These are phyloP conservation scores for Chlamydomonas sp. DNA, from an alignment of 139 green algal genomes.

Conservation along the genomic window DNA sequence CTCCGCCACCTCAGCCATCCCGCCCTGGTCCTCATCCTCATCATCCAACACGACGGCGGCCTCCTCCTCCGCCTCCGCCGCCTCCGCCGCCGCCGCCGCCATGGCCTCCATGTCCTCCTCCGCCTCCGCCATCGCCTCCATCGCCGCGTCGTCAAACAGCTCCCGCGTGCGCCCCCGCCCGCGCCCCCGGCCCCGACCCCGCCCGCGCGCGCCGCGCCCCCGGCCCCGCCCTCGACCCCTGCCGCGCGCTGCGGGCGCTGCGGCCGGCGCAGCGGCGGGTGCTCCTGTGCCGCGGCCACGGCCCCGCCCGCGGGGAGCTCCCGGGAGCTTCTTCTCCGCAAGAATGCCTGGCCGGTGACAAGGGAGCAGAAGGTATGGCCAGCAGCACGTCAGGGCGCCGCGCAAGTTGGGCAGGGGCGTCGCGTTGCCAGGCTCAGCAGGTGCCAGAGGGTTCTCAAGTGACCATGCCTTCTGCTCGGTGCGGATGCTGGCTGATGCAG, in stretches of 20 bases:
- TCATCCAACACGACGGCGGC: background rate
- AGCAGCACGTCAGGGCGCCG: too few relatives aligned
- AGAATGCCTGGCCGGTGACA: background rate
- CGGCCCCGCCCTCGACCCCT: background rate
- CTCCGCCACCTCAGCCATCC: background rate
- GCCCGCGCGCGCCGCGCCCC: too few relatives aligned
- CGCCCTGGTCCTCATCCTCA: background rate
- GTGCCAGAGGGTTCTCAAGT: background rate
- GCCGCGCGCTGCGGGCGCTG: background rate
- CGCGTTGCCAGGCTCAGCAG: background rate
- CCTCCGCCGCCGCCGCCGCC: constrained; percentile 3
- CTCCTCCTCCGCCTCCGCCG: constrained; percentile 16
- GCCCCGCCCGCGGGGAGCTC: background rate
- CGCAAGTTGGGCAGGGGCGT: background rate
- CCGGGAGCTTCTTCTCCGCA: constrained; percentile 14
- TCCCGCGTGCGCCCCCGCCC: background rate
- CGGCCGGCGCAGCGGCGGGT: background rate
- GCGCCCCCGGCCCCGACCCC: background rate
- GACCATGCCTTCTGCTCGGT: background rate
- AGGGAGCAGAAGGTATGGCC: too few relatives aligned
- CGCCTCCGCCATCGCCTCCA: background rate
- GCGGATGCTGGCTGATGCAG: background rate
- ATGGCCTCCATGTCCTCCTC: constrained; percentile 13
- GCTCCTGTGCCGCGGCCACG: constrained; percentile 2
- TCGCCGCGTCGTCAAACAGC: background rate